Conservation (phyloP, 306 rosid species). For the Delonix regia region DNA sequence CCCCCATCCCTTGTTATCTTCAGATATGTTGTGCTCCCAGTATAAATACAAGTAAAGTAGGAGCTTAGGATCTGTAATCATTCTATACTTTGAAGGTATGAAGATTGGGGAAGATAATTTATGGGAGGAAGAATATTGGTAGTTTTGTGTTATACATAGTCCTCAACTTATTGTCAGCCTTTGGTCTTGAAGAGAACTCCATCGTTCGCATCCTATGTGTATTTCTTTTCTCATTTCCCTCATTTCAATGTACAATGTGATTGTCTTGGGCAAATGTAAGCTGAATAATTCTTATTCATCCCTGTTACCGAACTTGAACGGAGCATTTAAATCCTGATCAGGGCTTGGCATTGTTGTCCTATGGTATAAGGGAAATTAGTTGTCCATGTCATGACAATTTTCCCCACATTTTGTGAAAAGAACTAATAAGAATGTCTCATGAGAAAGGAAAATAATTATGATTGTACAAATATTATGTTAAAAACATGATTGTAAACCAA, state of each 20-base stretch:
- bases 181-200: constrained; percentile 20
- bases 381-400: not conserved
- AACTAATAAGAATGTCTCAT: not conserved
- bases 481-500: not conserved
- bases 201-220: not conserved
- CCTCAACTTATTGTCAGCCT: constrained; percentile 34
- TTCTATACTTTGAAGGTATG: constrained; percentile 43
- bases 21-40: constrained; percentile 47
- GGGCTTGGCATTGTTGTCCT: not conserved
- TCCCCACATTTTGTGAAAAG: not conserved
- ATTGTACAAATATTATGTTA: not conserved
- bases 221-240: not conserved
- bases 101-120: constrained; percentile 31
- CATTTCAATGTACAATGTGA: not conserved
- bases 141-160: constrained; percentile 34
- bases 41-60: constrained; percentile 46
- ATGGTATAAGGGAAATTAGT: not conserved
- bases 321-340: not conserved
- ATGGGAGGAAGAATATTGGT: constrained; percentile 50
- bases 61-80: constrained; percentile 51
- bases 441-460: not conserved
- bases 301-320: not conserved
- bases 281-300: not conserved
- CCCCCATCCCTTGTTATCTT: constrained; percentile 47
- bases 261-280: not conserved